Base-by-base conservation (phyloP, 1,284 basidiomycete species). In the Tetrapyrgos nigripes region DNA sequence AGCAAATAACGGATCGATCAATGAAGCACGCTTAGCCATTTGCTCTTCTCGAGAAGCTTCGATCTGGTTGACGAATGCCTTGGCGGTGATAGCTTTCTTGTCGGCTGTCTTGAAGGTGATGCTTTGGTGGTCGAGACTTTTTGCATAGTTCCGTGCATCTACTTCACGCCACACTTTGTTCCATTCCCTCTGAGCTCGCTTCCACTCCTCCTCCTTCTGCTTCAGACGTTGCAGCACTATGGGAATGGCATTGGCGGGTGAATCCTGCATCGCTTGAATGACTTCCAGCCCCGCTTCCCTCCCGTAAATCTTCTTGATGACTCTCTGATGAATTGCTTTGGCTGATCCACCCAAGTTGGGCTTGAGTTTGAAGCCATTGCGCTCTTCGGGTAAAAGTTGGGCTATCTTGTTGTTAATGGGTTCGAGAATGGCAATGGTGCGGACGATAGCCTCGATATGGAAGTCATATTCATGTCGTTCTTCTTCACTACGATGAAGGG, bases 401-500 rank as follows among this genome's bases (percentile, higher is more conserved):
- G 87, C 83, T 68, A 98, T 95, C 73, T 97, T 94, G 72, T 89
- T 89, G 68, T 92, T 91, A 65, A 98, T 90, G 1, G 97, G 96
- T 70, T 99, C 97, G 26, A 99, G 88, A 65, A 96, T 83, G 6
- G 87, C 84, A 66, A 98, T 97, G 8, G 97, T 98, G 50, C 96
- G 91, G 21, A 91, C 83, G 68, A 98, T 94, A n/a, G 96, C 97
- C 71, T 98, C 97, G 68, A 98, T 95, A 74, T 99, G 95, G 80
- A 97, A 99, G 75, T 98, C 97, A 73, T 98, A 99, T 75, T 98
- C 97, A 76, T 98, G 97, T 10, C 97, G 88, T 74, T 99, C 97
- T 73, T 99, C 97, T 71, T 99, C 97, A 54, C 91, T 93, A 48
- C 96, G 92, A 76, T 98, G 96, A n/a, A 98, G 83, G 0, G 96